Base-by-base conservation (phyloP, 768 basidiomycete genomes). In the Rhodocollybia butyracea region DNA sequence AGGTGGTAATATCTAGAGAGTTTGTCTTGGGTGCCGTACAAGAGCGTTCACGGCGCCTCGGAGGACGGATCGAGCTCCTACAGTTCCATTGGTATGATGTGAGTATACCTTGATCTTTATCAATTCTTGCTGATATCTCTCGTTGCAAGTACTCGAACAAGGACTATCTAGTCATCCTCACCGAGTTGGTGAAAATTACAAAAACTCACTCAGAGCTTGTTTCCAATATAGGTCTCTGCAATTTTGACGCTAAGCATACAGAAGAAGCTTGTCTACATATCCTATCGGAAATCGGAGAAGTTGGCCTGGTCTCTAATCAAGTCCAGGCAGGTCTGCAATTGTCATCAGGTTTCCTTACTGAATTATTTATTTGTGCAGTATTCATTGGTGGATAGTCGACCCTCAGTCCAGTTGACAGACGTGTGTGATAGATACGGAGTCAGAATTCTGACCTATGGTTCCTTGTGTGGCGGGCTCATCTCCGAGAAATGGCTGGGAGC, bases 41-140 rank as follows among this genome's bases (percentile, higher is more conserved):
- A 39, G 82, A 84, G 54, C 78, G 82, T 26, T 69, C 79, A 59
- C 65, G 64, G 29, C 77, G 82, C 7, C 79, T 80, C 70, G 66
- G 68, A 0, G 62, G 62, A 26, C 63, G 68, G 32, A 63, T 84
- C 39, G 82, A 85, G 60, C 66, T 84, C 34, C 70, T 85, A n/a
- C 82, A 83, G 82, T 79, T 84, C 64, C 79, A 84, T 59, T 84
- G 82, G 82, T 76, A 84, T 57, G 76, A 84, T 83, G 59, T 60
- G 19, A 29, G 59, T 58, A 36, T 17, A 7, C 30, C 41, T 43
- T 36, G 22, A 5, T 17, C 42, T 26, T 39, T 30, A 29, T 11
- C 8, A 46, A 21, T 10, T 6, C 34, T 38, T 11, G 11, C 5
- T 17, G 12, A 24, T 19, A 22, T 8, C 12, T 46, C 21, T 46